These are phyloP conservation scores for Hemerocallis citrina DNA, from an alignment of 106 monocot genomes.

Conservation along the genomic window DNA sequence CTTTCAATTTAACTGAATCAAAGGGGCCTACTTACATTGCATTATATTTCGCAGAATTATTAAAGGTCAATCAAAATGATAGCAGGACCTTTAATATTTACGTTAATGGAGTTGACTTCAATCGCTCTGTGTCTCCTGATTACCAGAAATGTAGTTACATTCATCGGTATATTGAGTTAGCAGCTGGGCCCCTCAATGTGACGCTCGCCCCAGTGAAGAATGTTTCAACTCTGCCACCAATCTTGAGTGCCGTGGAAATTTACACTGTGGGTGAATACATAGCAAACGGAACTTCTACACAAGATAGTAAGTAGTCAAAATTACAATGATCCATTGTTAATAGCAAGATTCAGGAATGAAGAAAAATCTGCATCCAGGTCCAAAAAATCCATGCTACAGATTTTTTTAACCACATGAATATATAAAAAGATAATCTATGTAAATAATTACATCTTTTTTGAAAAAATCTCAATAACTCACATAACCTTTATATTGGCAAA, in stretches of 20 bases:
- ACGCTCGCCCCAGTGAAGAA: not conserved
- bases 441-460: no score
- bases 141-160: conserved; percentile 2
- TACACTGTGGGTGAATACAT: not conserved
- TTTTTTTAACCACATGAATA: no score
- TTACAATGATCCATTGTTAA: no score
- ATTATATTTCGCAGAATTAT: conserved; percentile 1
- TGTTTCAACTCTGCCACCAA: conserved; percentile 8
- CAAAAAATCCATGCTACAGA: no score
- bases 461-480: no score
- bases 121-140: not conserved
- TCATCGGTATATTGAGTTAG: not conserved
- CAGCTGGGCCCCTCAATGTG: not conserved
- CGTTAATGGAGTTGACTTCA: conserved; percentile 5
- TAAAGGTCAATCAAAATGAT: not conserved
- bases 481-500: no score
- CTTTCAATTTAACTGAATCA: not conserved
- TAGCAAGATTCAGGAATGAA: no score
- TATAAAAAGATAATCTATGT: no score
- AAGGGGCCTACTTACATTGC: not conserved
- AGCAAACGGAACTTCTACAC: not conserved
- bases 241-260: conserved; percentile 12
- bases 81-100: conserved; percentile 6
- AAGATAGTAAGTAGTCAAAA: conserved; percentile 7
- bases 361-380: no score